These are phyloP conservation scores for Entoloma clypeatum DNA, from an alignment of 1,284 basidiomycete species.

Conservation along the genomic window DNA sequence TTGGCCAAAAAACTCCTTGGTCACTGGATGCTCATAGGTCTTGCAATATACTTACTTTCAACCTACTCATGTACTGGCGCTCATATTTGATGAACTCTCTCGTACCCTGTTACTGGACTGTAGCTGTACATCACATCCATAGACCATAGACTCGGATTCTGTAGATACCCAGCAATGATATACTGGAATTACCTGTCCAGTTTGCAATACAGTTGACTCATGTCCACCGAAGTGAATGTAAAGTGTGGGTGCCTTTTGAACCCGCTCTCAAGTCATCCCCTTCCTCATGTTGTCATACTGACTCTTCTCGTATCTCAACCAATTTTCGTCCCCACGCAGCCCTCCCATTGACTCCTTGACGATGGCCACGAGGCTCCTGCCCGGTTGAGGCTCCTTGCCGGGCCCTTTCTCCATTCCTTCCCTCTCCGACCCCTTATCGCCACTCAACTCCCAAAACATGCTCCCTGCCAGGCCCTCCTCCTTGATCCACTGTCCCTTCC, in stretches of 20 bases:
- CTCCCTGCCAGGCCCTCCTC: constrained; percentile 70
- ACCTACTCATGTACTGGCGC: constrained; percentile 1
- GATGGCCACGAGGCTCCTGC: constrained; percentile 59
- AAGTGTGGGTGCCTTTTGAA: too few relatives aligned
- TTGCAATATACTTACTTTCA: neutral
- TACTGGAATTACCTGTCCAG: too few relatives aligned
- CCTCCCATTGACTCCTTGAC: constrained; percentile 75
- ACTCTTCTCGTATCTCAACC: constrained; percentile 68
- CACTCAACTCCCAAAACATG: constrained; percentile 87
- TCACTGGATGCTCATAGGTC: constrained; percentile 25
- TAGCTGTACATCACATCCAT: too few relatives aligned
- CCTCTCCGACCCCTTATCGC: constrained; percentile 65
- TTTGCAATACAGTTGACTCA: too few relatives aligned
- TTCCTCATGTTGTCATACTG: constrained; percentile 73
- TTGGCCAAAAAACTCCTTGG: constrained; percentile 53
- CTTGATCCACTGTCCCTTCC: constrained; percentile 76
- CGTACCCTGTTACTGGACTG: too few relatives aligned
- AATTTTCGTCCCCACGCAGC: constrained; percentile 62
- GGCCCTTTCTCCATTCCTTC: constrained; percentile 68
- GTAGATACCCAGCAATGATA: too few relatives aligned
- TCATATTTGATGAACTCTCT: neutral
- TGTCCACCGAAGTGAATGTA: too few relatives aligned
- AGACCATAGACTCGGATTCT: too few relatives aligned
- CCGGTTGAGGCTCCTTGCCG: constrained; percentile 60
- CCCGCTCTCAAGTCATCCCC: constrained; percentile 44